Evolutionary conservation across 1,284 basidiomycete genomes (phyloP).

Genomic region (Termitomyces sp.): DNA sequence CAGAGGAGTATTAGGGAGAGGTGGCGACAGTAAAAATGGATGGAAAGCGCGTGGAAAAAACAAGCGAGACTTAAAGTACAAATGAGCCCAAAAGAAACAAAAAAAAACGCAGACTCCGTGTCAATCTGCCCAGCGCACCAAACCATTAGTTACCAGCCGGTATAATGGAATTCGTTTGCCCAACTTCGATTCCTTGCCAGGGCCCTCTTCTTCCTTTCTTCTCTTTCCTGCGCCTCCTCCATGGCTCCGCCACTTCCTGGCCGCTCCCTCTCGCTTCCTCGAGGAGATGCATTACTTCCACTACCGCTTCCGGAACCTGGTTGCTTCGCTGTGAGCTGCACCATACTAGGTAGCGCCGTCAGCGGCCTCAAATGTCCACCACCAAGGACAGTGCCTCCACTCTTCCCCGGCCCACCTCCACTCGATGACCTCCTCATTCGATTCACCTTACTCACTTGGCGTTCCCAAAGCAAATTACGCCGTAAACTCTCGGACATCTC

Average conservation of each 20-base stretch:
- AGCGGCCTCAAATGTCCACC: conserved; percentile 18
- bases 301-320: conserved; percentile 15
- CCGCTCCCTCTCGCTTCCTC: conserved; percentile 31
- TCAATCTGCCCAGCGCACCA: neutral
- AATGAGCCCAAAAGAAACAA: conserved; percentile 15
- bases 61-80: conserved; percentile 9
- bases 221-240: conserved; percentile 30
- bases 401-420: conserved; percentile 24
- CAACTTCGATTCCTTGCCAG: conserved; percentile 62
- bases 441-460: conserved; percentile 58
- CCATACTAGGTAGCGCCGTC: conserved; percentile 29
- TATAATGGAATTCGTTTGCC: conserved; percentile 62
- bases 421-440: conserved; percentile 33
- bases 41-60: neutral
- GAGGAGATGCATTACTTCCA: neutral
- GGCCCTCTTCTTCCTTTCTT: conserved; percentile 29
- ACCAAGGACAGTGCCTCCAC: conserved; percentile 7
- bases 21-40: conserved; percentile 13
- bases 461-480: conserved; percentile 81
- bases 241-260: conserved; percentile 23
- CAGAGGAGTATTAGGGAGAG: conserved; percentile 7
- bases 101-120: conserved; percentile 9
- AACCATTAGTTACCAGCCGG: conserved; percentile 48
- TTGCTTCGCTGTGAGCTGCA: conserved; percentile 33
- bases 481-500: conserved; percentile 85